Evolutionary conservation across 352 stramenopile genomes (phyloP).

Genomic region (Phytophthora europaea): DNA sequence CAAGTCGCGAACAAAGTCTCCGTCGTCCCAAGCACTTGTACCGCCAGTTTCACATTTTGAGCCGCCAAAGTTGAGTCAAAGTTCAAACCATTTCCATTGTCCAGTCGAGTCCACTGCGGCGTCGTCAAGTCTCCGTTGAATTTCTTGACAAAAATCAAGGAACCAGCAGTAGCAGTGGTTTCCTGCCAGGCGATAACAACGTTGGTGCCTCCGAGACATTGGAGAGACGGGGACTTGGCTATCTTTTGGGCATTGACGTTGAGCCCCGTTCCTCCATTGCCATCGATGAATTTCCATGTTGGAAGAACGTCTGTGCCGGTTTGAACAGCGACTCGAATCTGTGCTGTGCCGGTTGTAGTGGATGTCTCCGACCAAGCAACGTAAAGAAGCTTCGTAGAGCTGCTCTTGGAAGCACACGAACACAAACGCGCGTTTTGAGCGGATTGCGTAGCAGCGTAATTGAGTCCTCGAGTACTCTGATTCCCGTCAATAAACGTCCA

Average conservation of each 20-base stretch:
- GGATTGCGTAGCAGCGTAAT: conserved; percentile 43
- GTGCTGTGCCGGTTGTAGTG: conserved; percentile 27
- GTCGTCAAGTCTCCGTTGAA: conserved; percentile 53
- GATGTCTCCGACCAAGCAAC: conserved; percentile 65
- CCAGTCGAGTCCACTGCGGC: conserved; percentile 51
- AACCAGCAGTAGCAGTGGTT: conserved; percentile 15
- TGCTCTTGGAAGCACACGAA: conserved; percentile 45
- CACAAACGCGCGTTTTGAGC: conserved; percentile 51
- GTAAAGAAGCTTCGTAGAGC: conserved; percentile 41
- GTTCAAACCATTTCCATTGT: conserved; percentile 52
- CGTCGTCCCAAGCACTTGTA: conserved; percentile 21
- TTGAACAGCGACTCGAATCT: conserved; percentile 67
- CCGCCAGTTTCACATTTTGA: conserved; percentile 51
- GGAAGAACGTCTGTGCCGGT: conserved; percentile 48
- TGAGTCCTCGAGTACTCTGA: conserved; percentile 43
- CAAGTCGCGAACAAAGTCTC: conserved; percentile 58
- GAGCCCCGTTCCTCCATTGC: conserved; percentile 49
- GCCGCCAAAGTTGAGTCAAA: conserved; percentile 52
- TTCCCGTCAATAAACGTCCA: conserved; percentile 79
- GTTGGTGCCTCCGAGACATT: conserved; percentile 43
- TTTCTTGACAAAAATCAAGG: conserved; percentile 44
- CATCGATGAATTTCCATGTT: conserved; percentile 65
- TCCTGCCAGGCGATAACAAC: conserved; percentile 73
- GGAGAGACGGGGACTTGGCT: conserved; percentile 45
- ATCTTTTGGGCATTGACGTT: conserved; percentile 47